These are phyloP conservation scores for Rhodamnia argentea DNA, from an alignment of 345 rosid species.

Conservation along the genomic window DNA sequence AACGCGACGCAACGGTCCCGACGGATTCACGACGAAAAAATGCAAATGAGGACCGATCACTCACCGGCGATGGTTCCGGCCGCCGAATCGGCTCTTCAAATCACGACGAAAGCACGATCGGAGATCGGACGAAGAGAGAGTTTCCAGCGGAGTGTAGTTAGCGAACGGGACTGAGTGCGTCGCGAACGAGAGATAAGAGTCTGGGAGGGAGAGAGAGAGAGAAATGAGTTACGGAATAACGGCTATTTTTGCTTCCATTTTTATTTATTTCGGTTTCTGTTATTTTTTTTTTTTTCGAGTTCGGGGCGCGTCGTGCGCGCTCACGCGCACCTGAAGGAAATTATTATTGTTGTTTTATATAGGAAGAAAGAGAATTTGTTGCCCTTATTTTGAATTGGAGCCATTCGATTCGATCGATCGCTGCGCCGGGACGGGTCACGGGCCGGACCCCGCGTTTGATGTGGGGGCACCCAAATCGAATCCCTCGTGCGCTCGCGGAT, in stretches of 20 bases:
- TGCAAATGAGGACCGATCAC: background rate
- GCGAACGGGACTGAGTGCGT: background rate
- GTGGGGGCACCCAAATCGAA: background rate
- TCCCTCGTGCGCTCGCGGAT: background rate
- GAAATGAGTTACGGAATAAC: slow-evolving; percentile 7
- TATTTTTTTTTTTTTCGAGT: no score
- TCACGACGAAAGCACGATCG: background rate
- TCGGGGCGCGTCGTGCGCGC: background rate
- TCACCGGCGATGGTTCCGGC: background rate
- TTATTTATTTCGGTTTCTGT: background rate
- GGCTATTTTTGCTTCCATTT: slow-evolving; percentile 24
- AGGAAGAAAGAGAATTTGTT: background rate
- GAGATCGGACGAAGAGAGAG: background rate
- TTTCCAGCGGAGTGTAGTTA: no score
- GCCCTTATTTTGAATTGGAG: background rate
- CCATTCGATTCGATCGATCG: background rate
- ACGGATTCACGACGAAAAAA: background rate
- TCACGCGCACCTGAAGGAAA: background rate
- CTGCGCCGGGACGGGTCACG: background rate
- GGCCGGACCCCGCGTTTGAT: background rate
- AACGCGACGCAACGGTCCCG: background rate
- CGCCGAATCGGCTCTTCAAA: background rate
- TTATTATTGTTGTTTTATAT: accelerated
- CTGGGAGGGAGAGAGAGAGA: background rate
- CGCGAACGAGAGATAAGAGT: background rate